phyloP scores from a whole-genome alignment of 1,139 yeast species.

The Geotrichum phurueaensis region DNA sequence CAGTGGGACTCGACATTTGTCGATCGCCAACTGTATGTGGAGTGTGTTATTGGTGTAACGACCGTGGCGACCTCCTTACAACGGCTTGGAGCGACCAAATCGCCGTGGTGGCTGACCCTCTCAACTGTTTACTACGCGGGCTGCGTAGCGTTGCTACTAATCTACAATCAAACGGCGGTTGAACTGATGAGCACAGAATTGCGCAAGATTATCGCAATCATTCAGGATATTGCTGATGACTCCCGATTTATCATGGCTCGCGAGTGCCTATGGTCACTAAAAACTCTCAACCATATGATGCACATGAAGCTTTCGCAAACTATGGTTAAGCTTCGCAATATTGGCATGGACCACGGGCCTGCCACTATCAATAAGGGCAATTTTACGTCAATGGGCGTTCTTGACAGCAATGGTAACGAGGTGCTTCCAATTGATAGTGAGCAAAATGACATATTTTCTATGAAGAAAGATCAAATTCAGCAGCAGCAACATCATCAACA shows the following conservation, averaged over 20 bases:
- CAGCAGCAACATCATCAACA: neutral
- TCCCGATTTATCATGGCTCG: conserved; percentile 53
- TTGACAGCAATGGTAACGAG: conserved; percentile 21
- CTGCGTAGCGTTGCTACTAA: conserved; percentile 42
- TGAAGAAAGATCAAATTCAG: neutral
- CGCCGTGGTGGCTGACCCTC: conserved; percentile 55
- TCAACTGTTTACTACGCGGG: conserved; percentile 46
- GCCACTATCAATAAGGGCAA: conserved; percentile 47
- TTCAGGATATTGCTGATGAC: conserved; percentile 39
- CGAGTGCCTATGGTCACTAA: conserved; percentile 61
- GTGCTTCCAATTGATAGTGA: conserved; percentile 4
- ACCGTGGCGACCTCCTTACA: conserved; percentile 37
- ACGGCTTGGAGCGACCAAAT: conserved; percentile 22
- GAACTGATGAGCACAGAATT: conserved; percentile 22
- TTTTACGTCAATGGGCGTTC: conserved; percentile 34
- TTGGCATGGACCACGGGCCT: conserved; percentile 52
- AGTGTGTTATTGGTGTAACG: conserved; percentile 24
- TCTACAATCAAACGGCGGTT: conserved; percentile 39
- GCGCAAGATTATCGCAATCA: conserved; percentile 26
- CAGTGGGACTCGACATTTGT: conserved; percentile 11
- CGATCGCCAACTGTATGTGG: conserved; percentile 10
- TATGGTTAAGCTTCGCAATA: conserved; percentile 34
- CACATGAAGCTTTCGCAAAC: conserved; percentile 45
- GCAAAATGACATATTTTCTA: neutral
- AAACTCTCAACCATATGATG: conserved; percentile 50